Evolutionary conservation across 129 eudicot species (phyloP), one percentile per base, ranked within the genome.

Genomic region (Scalesia atractyloides): DNA sequence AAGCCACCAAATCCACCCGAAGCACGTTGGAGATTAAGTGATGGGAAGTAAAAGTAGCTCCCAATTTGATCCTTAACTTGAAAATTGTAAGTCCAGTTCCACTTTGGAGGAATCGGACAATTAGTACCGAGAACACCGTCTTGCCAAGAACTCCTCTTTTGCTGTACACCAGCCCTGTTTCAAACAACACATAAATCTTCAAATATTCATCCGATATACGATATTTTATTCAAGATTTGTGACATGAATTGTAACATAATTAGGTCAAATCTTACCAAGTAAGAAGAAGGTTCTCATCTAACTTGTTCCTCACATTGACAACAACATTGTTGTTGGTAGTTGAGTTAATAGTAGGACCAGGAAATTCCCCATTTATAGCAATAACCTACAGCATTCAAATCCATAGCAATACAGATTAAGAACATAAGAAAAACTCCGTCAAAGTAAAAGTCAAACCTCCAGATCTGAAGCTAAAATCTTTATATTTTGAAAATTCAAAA

Each of bases 1-100:
- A 86, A 80, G 3, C 88, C 77, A 51, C 91, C 91, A 50, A 86
- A 86, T 43, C 84, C 91, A 47, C 91, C 91, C 2, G 91, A 83
- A 8, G 91, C 91, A 36, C 85, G 73, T 62, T 83, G 91, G 7
- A 86, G 75, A 57, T 64, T 79, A 33, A 77, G 84, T 1, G 91
- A 83, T 0, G 91, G 91, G 84, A 83, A 86, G 84, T 86, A 86
- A 20, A 76, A 86, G 64, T 83, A 86, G 78, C 91, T 86, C 9
- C 91, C 91, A 0, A 86, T 86, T 44, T 86, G 91, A 78, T 86
- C 91, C 57, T 86, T 86, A 9, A 83, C 88, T 81, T 86, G 91
- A 64, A 86, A 83, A 39, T 83, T 86, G 69, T 86, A 83, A 26
- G 91, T 86, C 70, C 83, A 86, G 51, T 86, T 86, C 82, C 74